Percentiles rank a stretch among this genome's conserved stretches.
These are phyloP conservation scores for Russula brevipes DNA, from an alignment of 768 basidiomycete genomes.

Conservation along the genomic window DNA sequence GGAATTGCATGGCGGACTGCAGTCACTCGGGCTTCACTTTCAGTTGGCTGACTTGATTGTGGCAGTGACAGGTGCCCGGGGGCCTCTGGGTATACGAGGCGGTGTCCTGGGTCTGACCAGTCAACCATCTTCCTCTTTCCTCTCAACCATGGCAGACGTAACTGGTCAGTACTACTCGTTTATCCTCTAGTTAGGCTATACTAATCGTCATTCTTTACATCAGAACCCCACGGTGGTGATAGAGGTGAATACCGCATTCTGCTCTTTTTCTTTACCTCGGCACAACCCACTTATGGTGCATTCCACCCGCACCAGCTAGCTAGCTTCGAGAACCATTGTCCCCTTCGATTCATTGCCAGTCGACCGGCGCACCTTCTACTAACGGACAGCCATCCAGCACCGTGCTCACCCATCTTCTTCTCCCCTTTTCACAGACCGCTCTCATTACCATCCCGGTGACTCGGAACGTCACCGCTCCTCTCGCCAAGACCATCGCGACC, in stretches of 20 bases:
- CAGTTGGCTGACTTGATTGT: not conserved
- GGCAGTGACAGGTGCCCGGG: slow-evolving; percentile 8
- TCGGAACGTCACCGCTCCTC: slow-evolving; percentile 28
- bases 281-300: slow-evolving; percentile 28
- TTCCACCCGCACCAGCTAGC: slow-evolving; percentile 28
- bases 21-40: not conserved
- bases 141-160: slow-evolving; percentile 19
- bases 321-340: slow-evolving; percentile 24
- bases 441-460: slow-evolving; percentile 27
- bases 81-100: not conserved
- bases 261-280: slow-evolving; percentile 22
- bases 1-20: too few species aligned
- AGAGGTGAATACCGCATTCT: slow-evolving; percentile 22
- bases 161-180: slow-evolving; percentile 3
- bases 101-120: slow-evolving; percentile 13
- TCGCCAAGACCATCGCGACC: slow-evolving; percentile 30
- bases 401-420: slow-evolving; percentile 22
- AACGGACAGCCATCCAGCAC: slow-evolving; percentile 18
- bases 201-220: not conserved
- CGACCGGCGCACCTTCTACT: slow-evolving; percentile 19
- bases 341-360: slow-evolving; percentile 22
- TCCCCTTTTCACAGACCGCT: slow-evolving; percentile 24
- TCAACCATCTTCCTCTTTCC: not conserved
- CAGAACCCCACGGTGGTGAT: slow-evolving; percentile 10
- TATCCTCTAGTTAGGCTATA: not conserved